Conservation (phyloP, 1,284 basidiomycete species). For the Tilletia caries region DNA sequence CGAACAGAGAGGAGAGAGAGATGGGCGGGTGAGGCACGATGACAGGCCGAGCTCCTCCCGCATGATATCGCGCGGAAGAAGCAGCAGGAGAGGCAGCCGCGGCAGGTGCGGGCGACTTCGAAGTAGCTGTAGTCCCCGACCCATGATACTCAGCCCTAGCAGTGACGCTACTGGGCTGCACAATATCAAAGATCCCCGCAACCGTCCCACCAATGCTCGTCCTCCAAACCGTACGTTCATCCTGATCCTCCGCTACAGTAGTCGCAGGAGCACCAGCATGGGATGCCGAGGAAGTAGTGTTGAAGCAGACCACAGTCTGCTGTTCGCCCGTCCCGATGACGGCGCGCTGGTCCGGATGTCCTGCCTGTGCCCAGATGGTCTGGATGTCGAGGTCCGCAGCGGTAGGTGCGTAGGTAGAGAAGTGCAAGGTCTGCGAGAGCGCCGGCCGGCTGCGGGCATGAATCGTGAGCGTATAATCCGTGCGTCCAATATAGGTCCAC, state of each 20-base stretch:
- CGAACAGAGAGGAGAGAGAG: slow-evolving; percentile 18
- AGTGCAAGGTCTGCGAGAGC: slow-evolving; percentile 45
- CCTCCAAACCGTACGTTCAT: slow-evolving; percentile 29
- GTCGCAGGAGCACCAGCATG: background rate
- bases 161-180: slow-evolving; percentile 23
- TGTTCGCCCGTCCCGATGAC: slow-evolving; percentile 47
- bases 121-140: background rate
- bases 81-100: background rate
- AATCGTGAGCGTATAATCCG: slow-evolving; percentile 51
- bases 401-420: slow-evolving; percentile 49
- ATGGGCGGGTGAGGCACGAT: slow-evolving; percentile 36
- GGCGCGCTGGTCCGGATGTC: slow-evolving; percentile 33
- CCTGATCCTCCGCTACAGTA: background rate
- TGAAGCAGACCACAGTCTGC: slow-evolving; percentile 45
- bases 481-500: slow-evolving; percentile 40
- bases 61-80: background rate
- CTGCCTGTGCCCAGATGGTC: slow-evolving; percentile 35
- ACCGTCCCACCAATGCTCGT: slow-evolving; percentile 31
- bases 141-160: background rate
- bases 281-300: slow-evolving; percentile 14
- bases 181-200: slow-evolving; percentile 43
- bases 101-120: background rate
- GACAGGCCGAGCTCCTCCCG: slow-evolving; percentile 22
- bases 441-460: slow-evolving; percentile 41
- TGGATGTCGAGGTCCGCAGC: slow-evolving; percentile 46